These are phyloP conservation scores for Myxozyma udenii DNA, from an alignment of 805 yeast species.

Conservation along the genomic window DNA sequence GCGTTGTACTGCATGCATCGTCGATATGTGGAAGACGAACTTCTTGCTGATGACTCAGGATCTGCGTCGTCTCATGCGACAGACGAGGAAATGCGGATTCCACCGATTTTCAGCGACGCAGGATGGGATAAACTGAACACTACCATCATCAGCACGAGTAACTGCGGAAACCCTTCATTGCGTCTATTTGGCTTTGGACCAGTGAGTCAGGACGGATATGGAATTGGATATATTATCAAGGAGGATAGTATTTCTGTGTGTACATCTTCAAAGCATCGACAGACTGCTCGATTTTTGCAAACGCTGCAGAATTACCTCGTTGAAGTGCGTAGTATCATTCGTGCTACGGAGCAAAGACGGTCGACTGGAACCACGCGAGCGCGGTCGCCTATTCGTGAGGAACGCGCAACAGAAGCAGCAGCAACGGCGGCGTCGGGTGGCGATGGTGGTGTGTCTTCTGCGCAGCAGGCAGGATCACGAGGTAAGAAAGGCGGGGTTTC, in stretches of 20 bases:
- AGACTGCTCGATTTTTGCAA: conserved; percentile 71
- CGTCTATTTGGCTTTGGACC: conserved; percentile 91
- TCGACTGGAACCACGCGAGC: conserved; percentile 29
- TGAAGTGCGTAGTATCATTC: conserved; percentile 53
- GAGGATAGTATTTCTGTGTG: conserved; percentile 74
- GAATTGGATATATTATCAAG: conserved; percentile 88
- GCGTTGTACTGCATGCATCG: conserved; percentile 89
- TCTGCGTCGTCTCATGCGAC: not conserved
- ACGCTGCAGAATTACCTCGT: conserved; percentile 61
- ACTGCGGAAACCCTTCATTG: conserved; percentile 89
- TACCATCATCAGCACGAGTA: conserved; percentile 75
- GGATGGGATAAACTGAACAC: conserved; percentile 87
- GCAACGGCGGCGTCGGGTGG: not conserved
- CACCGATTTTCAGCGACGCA: conserved; percentile 73
- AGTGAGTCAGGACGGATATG: conserved; percentile 83
- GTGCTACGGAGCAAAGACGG: conserved; percentile 25
- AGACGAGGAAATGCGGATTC: conserved; percentile 45
- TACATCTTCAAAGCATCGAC: conserved; percentile 83
- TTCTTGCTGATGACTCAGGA: conserved; percentile 18
- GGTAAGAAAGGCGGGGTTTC: not conserved
- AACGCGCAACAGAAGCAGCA: not conserved
- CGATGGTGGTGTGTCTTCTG: not conserved
- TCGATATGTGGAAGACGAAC: conserved; percentile 35
- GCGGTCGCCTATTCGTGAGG: conserved; percentile 29
- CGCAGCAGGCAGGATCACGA: not conserved